Percentiles rank a stretch among this genome's conserved stretches.
These are phyloP conservation scores for Vigna radiata DNA, from an alignment of 306 rosid genomes.

Conservation along the genomic window DNA sequence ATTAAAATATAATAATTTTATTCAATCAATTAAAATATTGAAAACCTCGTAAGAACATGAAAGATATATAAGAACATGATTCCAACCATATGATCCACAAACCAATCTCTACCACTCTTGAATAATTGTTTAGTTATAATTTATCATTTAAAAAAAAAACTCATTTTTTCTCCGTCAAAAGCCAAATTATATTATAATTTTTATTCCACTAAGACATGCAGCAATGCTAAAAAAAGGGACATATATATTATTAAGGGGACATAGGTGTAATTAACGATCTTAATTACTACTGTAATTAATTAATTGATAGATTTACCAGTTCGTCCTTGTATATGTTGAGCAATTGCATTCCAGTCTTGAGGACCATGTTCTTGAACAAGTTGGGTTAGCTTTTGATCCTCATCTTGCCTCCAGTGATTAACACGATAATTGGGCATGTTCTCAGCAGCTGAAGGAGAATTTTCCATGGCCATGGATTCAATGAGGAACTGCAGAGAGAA, in stretches of 20 bases:
- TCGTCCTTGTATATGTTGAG: conserved; percentile 79
- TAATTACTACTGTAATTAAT: not conserved
- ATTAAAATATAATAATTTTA: not conserved
- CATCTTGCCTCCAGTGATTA: conserved; percentile 70
- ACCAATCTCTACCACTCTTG: not conserved
- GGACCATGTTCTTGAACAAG: conserved; percentile 73
- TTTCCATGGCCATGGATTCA: conserved; percentile 53
- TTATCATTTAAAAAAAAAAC: not conserved
- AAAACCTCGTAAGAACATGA: too few relatives aligned
- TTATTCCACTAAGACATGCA: not conserved
- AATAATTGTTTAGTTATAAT: not conserved
- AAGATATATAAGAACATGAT: too few relatives aligned
- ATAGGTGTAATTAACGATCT: not conserved
- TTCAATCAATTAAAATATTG: not conserved
- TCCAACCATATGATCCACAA: not conserved
- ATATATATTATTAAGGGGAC: not conserved
- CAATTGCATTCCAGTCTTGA: conserved; percentile 80
- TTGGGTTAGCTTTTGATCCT: conserved; percentile 67
- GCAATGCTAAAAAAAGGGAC: not conserved
- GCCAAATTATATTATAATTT: not conserved
- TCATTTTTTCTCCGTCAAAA: not conserved
- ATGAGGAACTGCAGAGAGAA: conserved; percentile 32
- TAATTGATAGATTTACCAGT: conserved; percentile 50
- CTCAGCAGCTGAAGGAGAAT: conserved; percentile 42
- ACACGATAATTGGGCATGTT: conserved; percentile 43